Evolutionary conservation across 2,329 filamentous ascomycete species (phyloP), one percentile per base, ranked within the genome.

Genomic region (Penicillium sp.): DNA sequence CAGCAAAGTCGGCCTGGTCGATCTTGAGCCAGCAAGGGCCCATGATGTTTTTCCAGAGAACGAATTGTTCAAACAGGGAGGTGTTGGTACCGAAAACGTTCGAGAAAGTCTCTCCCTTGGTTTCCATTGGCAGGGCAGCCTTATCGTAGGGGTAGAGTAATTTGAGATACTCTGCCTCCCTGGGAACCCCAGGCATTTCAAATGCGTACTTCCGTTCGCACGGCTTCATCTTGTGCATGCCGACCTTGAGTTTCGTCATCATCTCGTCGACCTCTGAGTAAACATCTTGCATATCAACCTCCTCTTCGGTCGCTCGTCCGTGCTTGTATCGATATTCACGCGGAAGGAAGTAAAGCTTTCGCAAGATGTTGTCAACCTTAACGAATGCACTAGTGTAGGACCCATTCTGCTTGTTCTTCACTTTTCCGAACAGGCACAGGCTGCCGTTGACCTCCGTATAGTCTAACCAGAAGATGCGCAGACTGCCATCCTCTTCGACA

Each of bases 31-130:
- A 99, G 74, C 94, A 97, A 31, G 94, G 94, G 1, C 94, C 94
- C 93, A 97, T 99, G 67, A 99, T 90, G 71, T 96, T 96, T 78
- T 97, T 97, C 90, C 93, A 97, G 6, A 99, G 82, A 21, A 99
- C 94, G 71, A 99, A 99, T 68, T 99, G 94, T 76, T 99, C 94
- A 67, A 99, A 99, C 0, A 99, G 82, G 1, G 91, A 87, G 0
- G 94, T 99, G 73, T 94, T 96, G 56, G 89, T 89, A 29, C 96
- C 94, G 66, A 99, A 99, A 25, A 96, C 88, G 64, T 91, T 90
- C 1, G 93, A 97, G 71, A 93, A 99, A 0, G 94, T 97, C 73
- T 96, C 87, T 29, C 94, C 94, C 41, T 81, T 85, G 6, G 84
- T 77, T 60, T 89, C 88, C 53, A 84, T 80, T n/a, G 91, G 83